Evolutionary conservation across 345 rosid genomes (phyloP).

Genomic region (Corymbia maculata): DNA sequence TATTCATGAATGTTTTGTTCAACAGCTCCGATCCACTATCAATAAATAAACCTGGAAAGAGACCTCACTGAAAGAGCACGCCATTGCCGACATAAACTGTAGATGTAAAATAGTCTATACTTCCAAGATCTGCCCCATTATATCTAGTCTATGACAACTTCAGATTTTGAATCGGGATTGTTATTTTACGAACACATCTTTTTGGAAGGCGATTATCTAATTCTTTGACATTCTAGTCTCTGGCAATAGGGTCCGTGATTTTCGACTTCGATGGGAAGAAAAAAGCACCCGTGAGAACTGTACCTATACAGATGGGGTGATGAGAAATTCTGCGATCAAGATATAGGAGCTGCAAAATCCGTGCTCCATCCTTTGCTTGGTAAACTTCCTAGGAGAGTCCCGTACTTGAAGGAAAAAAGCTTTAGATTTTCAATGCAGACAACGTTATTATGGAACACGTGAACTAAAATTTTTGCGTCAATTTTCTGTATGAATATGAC

Average conservation of each 20-base stretch:
- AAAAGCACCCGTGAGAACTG: not conserved
- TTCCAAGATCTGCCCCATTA: not conserved
- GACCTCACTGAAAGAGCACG: not conserved
- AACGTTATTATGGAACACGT: not conserved
- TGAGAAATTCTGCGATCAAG: not conserved
- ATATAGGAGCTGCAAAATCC: not conserved
- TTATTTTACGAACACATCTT: not conserved
- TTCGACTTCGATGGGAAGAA: too few relatives aligned
- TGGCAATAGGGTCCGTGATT: too few relatives aligned
- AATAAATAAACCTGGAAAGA: not conserved
- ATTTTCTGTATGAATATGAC: not conserved
- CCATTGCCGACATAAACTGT: not conserved
- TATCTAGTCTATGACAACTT: not conserved
- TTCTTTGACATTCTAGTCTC: not conserved
- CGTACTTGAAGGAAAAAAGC: not conserved
- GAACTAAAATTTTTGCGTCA: not conserved
- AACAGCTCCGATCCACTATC: not conserved
- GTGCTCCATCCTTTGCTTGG: not conserved
- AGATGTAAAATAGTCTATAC: not conserved
- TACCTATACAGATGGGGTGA: not conserved
- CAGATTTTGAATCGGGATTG: not conserved
- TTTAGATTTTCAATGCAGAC: not conserved
- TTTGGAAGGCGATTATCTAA: not conserved
- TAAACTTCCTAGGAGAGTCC: not conserved
- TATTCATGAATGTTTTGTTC: not conserved